Evolutionary conservation across 345 rosid genomes (phyloP).

Genomic region (Arabis alpina): DNA sequence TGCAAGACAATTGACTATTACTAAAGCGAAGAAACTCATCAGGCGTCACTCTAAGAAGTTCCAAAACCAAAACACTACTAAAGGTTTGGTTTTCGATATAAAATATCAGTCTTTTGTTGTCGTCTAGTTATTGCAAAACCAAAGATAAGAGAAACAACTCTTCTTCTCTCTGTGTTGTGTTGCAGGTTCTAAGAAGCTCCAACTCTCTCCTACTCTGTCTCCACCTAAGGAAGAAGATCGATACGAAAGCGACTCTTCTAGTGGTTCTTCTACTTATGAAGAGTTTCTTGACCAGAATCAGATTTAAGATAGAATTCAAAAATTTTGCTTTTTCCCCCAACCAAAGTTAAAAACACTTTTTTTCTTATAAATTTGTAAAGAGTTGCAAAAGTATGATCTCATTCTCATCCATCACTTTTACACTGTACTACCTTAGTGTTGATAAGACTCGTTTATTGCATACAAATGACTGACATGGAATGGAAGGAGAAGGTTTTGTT

Average conservation of each 20-base stretch:
- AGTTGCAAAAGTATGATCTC: background rate
- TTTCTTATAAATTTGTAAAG: slow-evolving; percentile 9
- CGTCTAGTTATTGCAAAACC: background rate
- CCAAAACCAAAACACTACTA: slow-evolving; percentile 63
- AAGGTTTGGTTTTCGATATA: slow-evolving; percentile 55
- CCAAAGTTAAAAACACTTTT: background rate
- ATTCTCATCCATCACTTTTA: slow-evolving; percentile 15
- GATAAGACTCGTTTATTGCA: slow-evolving; percentile 11
- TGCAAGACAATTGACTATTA: slow-evolving; percentile 90
- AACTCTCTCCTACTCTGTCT: slow-evolving; percentile 37
- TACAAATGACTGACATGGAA: background rate
- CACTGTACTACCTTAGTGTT: background rate
- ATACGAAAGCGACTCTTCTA: slow-evolving; percentile 42
- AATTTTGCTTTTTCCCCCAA: background rate
- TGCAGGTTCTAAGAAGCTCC: slow-evolving; percentile 39
- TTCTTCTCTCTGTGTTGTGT: background rate
- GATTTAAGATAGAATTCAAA: slow-evolving; percentile 15
- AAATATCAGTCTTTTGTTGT: background rate
- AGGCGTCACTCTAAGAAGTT: slow-evolving; percentile 92
- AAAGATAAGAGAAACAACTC: slow-evolving; percentile 1
- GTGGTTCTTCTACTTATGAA: slow-evolving; percentile 47
- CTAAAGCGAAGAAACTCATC: slow-evolving; percentile 84
- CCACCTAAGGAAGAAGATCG: slow-evolving; percentile 42
- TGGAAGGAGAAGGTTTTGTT: slow-evolving; percentile 1
- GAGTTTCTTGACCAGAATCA: slow-evolving; percentile 44